Percentiles rank a stretch among this genome's conserved stretches.
Evolutionary conservation across 164 flowering plant species (phyloP).

Genomic region (Protea cynaroides): DNA sequence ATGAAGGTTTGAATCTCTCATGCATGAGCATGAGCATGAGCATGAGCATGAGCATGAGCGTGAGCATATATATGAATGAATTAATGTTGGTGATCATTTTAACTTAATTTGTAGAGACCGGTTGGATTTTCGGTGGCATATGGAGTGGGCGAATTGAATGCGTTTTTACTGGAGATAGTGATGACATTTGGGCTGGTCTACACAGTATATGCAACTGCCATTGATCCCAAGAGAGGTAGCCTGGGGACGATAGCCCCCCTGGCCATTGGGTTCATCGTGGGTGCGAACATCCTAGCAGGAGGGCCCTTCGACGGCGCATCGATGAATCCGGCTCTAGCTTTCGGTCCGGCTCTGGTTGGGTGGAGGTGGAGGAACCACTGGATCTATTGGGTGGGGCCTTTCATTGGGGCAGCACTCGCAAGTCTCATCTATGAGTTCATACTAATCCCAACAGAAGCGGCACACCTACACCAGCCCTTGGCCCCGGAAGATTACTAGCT

Average conservation of each 20-base stretch:
- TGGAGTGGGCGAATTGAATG: constrained; percentile 33
- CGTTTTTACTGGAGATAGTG: constrained; percentile 45
- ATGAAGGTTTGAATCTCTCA: too few species aligned
- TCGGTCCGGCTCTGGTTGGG: constrained; percentile 65
- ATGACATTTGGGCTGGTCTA: constrained; percentile 57
- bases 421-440: constrained; percentile 40
- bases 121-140: constrained; percentile 30
- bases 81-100: too few species aligned
- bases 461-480: too few species aligned
- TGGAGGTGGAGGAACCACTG: constrained; percentile 67
- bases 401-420: constrained; percentile 47
- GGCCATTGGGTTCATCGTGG: constrained; percentile 49
- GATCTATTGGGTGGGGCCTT: constrained; percentile 69
- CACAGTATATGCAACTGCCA: constrained; percentile 51
- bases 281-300: constrained; percentile 49
- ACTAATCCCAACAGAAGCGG: too few species aligned
- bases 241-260: constrained; percentile 49
- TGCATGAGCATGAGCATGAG: too few species aligned
- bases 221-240: constrained; percentile 56
- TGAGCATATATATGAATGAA: too few species aligned
- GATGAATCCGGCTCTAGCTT: constrained; percentile 69
- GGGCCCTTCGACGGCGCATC: constrained; percentile 68
- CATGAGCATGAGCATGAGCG: too few species aligned
- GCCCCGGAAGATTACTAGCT: too few species aligned
- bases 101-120: too few species aligned